Evolutionary conservation across 441 rosid species (phyloP), one percentile per base, ranked within the genome.

Genomic region (Jatropha multifida): DNA sequence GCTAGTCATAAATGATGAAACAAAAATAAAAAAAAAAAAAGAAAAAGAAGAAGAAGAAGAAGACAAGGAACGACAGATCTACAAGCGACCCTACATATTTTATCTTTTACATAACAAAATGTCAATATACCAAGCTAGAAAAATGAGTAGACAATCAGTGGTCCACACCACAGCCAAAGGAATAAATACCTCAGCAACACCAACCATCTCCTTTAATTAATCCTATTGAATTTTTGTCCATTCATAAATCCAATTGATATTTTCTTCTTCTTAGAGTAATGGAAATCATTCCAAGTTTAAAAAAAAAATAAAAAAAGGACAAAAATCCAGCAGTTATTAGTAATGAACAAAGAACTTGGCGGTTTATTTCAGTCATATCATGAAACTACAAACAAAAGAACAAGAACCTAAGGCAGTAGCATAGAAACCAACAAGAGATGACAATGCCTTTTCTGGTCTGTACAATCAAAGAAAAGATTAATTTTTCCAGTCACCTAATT

Each of bases 381-480:
- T 62, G 79, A 55, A 75, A 52, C 74, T 65, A 65, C 68, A 52
- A 49, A 79, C 73, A 82, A 77, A 77, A 73, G 14, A 78, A 66
- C 71, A 72, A 74, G 40, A 65, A 51, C 68, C 63, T 26, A 69
- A 60, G 32, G 32, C 9, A 44, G 54, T 73, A 32, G 23, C 65
- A 83, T 23, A 11, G 10, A 68, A 73, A 69, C 76, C 63, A 65
- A 68, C 77, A 63, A 7, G 18, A 3, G 77, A 74, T 56, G 65
- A 26, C 67, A 46, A 40, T 71, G 69, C 74, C 55, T 73, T 78
- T 63, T 58, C 76, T 71, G 72, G 78, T 78, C 86, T 85, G 87
- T 85, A 87, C 90, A 87, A 15, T 73, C 15, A 78, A 80, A 64
- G 44, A 77, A 77, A 72, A 76, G 73, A 76, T 74, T 71, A 70